A percentile compares a stretch with the other conserved stretches of the same genome.
phyloP scores from a whole-genome alignment of 441 rosid species.

The Populus hybrid region DNA sequence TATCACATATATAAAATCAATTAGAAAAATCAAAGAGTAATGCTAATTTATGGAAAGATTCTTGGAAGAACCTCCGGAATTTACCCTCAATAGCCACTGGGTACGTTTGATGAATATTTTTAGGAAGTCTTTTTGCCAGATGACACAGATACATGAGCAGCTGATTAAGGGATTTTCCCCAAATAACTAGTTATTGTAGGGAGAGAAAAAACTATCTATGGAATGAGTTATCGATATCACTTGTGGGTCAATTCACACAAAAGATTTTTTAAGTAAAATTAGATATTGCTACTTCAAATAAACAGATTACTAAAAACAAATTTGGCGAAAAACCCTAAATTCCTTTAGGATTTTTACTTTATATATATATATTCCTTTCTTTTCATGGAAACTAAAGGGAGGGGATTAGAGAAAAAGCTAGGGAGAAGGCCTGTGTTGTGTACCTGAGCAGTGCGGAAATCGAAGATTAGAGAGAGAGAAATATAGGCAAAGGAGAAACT shows the following conservation, averaged over 20 bases:
- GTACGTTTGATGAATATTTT: not conserved
- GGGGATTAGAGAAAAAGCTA: not conserved
- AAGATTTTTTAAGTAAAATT: not conserved
- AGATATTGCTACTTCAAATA: no score
- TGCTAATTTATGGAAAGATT: not conserved
- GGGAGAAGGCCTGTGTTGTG: not conserved
- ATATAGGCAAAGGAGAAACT: not conserved
- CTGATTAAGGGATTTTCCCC: not conserved
- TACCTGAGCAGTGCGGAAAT: not conserved
- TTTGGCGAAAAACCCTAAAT: no score
- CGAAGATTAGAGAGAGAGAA: not conserved
- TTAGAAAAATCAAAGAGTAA: not conserved
- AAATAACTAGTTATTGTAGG: no score
- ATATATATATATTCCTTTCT: no score
- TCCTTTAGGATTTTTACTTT: not conserved
- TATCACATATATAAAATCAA: not conserved
- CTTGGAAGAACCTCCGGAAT: no score
- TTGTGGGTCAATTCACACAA: not conserved
- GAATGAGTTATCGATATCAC: not conserved
- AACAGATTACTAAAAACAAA: not conserved
- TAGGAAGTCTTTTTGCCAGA: not conserved
- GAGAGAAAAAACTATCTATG: not conserved
- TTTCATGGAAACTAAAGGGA: not conserved
- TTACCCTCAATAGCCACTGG: not conserved
- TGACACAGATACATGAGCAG: not conserved